These are phyloP conservation scores for Raddia distichophylla DNA, from an alignment of 176 grass and related monocot species.

Conservation along the genomic window DNA sequence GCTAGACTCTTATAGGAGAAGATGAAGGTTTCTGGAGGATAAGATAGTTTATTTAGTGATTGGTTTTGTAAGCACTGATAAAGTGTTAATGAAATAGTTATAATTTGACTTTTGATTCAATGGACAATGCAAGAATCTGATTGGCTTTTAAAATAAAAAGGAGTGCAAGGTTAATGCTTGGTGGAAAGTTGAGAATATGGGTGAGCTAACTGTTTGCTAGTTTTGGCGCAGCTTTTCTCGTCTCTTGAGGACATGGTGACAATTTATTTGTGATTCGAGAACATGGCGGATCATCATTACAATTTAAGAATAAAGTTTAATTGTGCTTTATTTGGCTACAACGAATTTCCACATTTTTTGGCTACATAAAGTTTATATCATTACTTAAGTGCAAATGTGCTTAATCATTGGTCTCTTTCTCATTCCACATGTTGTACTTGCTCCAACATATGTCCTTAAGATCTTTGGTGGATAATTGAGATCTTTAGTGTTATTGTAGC, in stretches of 20 bases:
- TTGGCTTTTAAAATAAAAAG: background rate
- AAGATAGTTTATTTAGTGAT: slow-evolving; percentile 17
- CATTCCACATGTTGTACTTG: background rate
- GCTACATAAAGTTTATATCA: background rate
- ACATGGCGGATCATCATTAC: slow-evolving; percentile 1
- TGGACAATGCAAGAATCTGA: background rate
- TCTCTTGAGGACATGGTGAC: background rate
- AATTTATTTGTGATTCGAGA: slow-evolving; percentile 3
- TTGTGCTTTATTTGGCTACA: slow-evolving; percentile 13
- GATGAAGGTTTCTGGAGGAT: background rate
- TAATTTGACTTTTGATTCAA: background rate
- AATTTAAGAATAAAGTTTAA: slow-evolving; percentile 25
- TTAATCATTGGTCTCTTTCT: background rate
- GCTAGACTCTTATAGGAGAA: background rate
- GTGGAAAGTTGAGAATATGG: background rate
- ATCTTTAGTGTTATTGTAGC: background rate
- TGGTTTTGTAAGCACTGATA: background rate
- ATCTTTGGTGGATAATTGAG: slow-evolving; percentile 1
- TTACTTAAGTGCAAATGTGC: background rate
- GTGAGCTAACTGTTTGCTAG: background rate
- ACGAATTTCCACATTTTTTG: background rate
- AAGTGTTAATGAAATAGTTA: slow-evolving; percentile 14
- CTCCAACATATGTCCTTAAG: background rate
- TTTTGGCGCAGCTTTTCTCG: background rate
- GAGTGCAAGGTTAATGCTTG: background rate